phyloP scores from a whole-genome alignment of 108 stramenopile species.

The Pinguiococcus pyrenoidosus region DNA sequence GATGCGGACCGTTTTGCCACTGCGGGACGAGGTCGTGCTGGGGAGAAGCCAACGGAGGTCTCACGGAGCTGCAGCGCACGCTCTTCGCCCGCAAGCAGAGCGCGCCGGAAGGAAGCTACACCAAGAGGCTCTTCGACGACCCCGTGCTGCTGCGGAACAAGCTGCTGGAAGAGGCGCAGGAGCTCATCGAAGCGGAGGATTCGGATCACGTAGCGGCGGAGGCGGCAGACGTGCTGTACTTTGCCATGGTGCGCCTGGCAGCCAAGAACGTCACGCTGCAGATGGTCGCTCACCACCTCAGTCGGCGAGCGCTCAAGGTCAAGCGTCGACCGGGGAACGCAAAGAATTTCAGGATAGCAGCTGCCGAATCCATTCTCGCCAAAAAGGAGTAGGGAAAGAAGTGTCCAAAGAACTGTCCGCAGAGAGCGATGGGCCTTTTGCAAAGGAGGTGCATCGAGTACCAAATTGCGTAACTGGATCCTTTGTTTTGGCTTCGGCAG shows the following conservation, averaged over 20 bases:
- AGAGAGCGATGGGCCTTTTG: no score
- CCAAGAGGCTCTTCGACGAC: constrained; percentile 86
- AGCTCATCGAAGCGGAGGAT: constrained; percentile 70
- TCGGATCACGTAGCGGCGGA: constrained; percentile 77
- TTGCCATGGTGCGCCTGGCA: constrained; percentile 78
- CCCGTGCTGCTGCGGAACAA: constrained; percentile 68
- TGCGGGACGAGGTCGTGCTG: no score
- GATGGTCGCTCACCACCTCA: constrained; percentile 62
- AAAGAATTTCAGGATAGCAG: constrained; percentile 75
- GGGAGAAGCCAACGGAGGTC: constrained; percentile 67
- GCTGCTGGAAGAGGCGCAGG: constrained; percentile 96
- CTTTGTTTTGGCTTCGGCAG: no score
- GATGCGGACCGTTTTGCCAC: constrained; percentile 59
- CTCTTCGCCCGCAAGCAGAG: constrained; percentile 52
- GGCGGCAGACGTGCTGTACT: constrained; percentile 89
- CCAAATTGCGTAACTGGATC: no score
- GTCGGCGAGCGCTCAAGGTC: constrained; percentile 73
- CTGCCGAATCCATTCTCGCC: constrained; percentile 58
- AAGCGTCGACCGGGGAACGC: constrained; percentile 80
- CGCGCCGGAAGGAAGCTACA: constrained; percentile 84
- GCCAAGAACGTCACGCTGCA: constrained; percentile 78
- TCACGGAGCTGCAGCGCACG: constrained; percentile 68
- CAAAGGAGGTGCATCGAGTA: no score
- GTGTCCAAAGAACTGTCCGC: no score
- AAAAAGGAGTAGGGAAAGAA: constrained; percentile 34